phyloP scores from a whole-genome alignment of 2,329 filamentous ascomycete genomes.

The Aureobasidium namibiae region DNA sequence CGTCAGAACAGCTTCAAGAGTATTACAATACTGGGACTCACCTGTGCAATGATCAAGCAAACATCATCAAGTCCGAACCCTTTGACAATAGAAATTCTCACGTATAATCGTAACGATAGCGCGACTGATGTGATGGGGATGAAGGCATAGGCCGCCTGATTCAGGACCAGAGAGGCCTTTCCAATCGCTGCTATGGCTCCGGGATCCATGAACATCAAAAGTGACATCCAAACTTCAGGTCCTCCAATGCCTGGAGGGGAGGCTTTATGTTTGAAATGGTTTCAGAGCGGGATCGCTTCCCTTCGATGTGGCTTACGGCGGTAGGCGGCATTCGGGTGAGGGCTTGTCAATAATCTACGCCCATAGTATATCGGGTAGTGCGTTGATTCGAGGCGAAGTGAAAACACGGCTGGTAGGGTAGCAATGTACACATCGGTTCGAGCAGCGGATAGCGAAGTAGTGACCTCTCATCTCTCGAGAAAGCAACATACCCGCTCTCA shows the following conservation, averaged over 20 bases:
- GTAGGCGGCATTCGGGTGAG: neutral
- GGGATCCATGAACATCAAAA: neutral
- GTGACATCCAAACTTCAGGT: neutral
- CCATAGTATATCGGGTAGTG: neutral
- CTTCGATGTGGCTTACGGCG: neutral
- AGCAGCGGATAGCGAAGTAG: neutral
- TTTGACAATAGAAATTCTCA: neutral
- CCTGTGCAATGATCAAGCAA: neutral
- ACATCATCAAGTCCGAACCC: slow-evolving; percentile 1
- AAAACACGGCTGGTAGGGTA: neutral
- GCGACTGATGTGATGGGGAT: neutral
- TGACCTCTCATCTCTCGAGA: neutral
- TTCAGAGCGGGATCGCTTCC: neutral
- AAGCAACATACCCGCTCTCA: neutral
- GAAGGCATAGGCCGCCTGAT: neutral
- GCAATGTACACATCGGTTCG: neutral
- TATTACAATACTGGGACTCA: neutral
- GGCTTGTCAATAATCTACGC: neutral
- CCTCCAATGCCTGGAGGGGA: neutral
- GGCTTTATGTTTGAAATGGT: neutral
- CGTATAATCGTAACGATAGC: neutral
- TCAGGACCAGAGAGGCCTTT: neutral
- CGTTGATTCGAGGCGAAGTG: neutral
- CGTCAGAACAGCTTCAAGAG: neutral
- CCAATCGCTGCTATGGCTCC: neutral